Evolutionary conservation across 2,329 filamentous ascomycete species (phyloP), one percentile per base, ranked within the genome.

Genomic region (Tolypocladium capitatum): DNA sequence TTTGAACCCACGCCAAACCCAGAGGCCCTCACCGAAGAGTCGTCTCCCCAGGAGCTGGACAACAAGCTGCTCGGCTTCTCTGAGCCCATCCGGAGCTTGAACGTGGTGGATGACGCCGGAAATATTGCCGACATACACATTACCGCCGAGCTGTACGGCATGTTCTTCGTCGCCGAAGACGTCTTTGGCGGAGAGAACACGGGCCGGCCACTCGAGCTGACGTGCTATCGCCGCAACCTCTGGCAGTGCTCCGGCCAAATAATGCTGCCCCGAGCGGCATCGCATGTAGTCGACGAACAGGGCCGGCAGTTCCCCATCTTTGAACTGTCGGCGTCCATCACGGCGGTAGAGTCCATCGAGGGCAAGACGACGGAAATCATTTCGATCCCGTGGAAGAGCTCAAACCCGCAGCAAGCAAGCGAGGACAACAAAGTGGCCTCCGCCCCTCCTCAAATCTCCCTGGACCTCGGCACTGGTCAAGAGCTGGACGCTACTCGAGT

Each of bases 201-300:
- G 3, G 74, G 73, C 9, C 68, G 80, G 5, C 82, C 83, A 0
- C 75, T 84, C 45, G 91, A 97, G 67, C 69, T 97, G 62, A 97
- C 91, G 0, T 97, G 91, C 72, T 97, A 97, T 63, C 83, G 91
- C 40, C 80, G 91, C 45, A 97, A 97, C 60, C 72, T 97, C 43
- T 97, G 94, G 73, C 90, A 96, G 67, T 94, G 94, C 55, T 91
- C 88, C 0, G 91, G 91, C 33, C 86, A 85, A 46, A 78, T 97
- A 47, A 88, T 81, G 0, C 66, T 96, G 40, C 87, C 89, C n/a
- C 68, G 78, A 21, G 76, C 83, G 44, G 78, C 82, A 36, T 75
- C 86, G 43, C 79, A 86, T 51, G 74, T 89, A 59, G 62, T 78
- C 47, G 71, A 76, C 53, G 90, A 91, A 14, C 85, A 94, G 53